Evolutionary conservation across 75 land plant species (phyloP).

Genomic region (Cryptomeria japonica): DNA sequence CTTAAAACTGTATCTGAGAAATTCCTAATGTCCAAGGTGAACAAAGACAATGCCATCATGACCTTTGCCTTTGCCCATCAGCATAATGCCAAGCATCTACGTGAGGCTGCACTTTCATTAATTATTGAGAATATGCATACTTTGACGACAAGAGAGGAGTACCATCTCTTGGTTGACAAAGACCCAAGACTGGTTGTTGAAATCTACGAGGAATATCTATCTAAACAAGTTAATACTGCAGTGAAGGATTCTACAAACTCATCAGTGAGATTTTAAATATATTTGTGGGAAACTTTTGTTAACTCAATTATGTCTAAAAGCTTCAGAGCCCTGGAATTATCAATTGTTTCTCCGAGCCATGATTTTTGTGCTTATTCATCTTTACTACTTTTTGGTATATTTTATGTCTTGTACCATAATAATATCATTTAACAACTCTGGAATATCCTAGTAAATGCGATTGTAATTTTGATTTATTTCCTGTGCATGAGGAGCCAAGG

Average conservation of each 20-base stretch:
- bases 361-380: not conserved
- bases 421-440: not conserved
- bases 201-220: constrained; percentile 65
- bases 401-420: not conserved
- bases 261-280: not conserved
- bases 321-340: not conserved
- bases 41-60: constrained; percentile 57
- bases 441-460: not conserved
- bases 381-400: not conserved
- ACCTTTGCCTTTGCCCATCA: constrained; percentile 62
- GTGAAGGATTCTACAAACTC: constrained; percentile 12
- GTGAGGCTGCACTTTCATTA: constrained; percentile 47
- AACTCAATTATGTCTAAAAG: not conserved
- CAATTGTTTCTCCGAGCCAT: not conserved
- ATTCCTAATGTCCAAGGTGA: constrained; percentile 68
- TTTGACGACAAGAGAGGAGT: constrained; percentile 53
- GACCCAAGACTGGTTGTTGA: constrained; percentile 74
- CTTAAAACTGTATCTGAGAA: constrained; percentile 66
- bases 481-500: not conserved
- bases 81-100: constrained; percentile 53
- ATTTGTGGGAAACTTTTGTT: not conserved
- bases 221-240: constrained; percentile 63
- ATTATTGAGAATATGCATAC: constrained; percentile 68
- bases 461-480: not conserved
- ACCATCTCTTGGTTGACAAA: constrained; percentile 61